Base-by-base conservation (phyloP, 768 basidiomycete genomes). In the Russula abietina region DNA sequence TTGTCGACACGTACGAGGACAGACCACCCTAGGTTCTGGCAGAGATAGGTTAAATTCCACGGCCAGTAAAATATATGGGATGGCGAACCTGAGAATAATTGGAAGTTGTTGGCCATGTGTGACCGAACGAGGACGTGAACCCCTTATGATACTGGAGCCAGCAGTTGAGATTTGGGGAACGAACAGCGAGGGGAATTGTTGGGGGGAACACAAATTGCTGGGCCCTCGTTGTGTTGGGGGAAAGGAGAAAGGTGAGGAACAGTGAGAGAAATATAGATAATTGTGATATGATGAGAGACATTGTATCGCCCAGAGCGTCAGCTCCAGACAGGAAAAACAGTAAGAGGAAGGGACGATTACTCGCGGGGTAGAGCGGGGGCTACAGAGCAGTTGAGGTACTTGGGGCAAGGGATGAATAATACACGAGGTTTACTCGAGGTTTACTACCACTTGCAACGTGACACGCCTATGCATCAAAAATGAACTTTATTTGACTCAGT, bases 111-210 rank as follows among this genome's bases (percentile, higher is more conserved):
- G 70, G 69, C 69, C 68, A 71, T 36, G 46, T 24, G 38, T 56
- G 41, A 3, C 65, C 56, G 1, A 67, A 54, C 3, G n/a, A 7
- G 4, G 52, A 48, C 12, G 33, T 5, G 33, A 8, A 52, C 55
- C 3, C 60, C 0, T 59, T 56, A 24, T 17, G 3, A n/a, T 54
- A 45, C 4, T 16, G 19, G 11, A 61, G 39, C 71, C 71, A 73
- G 38, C 60, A 59, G n/a, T 60, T 71, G 26, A 71, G 55, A 59
- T 70, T 69, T 17, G 72, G 71, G 11, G 71, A 70, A 17, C 71
- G 68, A 33, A 71, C 66, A 32, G 69, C 65, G 19, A 73, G 65
- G 32, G 72, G 72, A 38, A 70, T 43, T 39, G 64, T 60, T 16
- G 68, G 59, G 6, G 71, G 67, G 70, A 26, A 62, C 66, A 58